A percentile compares a stretch with the other conserved stretches of the same genome.
These are phyloP conservation scores for Coriaria nepalensis DNA, from an alignment of 306 rosid species.

Conservation along the genomic window DNA sequence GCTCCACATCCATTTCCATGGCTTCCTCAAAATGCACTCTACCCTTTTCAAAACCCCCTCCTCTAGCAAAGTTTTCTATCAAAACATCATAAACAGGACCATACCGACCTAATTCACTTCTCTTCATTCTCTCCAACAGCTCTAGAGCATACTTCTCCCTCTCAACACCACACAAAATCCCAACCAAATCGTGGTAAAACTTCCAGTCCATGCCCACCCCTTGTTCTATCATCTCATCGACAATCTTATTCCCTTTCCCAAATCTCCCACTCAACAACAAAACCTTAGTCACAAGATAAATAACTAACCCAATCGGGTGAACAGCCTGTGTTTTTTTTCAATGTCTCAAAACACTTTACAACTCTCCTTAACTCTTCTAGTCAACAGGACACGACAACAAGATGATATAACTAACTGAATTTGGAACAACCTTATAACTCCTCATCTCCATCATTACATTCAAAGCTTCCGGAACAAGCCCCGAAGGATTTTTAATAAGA, in stretches of 20 bases:
- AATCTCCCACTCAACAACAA: conserved; percentile 53
- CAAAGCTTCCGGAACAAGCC: conserved; percentile 70
- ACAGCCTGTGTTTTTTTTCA: conserved; percentile 40
- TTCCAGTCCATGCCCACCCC: conserved; percentile 48
- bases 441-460: conserved; percentile 87
- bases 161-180: conserved; percentile 66
- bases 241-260: conserved; percentile 59
- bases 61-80: conserved; percentile 61
- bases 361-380: conserved; percentile 69
- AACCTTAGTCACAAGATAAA: conserved; percentile 58
- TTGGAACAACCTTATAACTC: conserved; percentile 35
- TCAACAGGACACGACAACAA: conserved; percentile 56
- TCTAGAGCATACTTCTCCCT: conserved; percentile 61
- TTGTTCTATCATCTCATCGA: conserved; percentile 54
- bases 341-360: conserved; percentile 45
- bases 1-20: conserved; percentile 37
- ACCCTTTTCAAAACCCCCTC: conserved; percentile 65
- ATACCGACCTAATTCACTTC: conserved; percentile 49
- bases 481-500: conserved; percentile 55
- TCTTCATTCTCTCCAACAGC: conserved; percentile 63
- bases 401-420: conserved; percentile 52
- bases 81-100: conserved; percentile 80
- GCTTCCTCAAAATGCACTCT: conserved; percentile 79
- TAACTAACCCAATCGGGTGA: conserved; percentile 58
- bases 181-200: conserved; percentile 73